These are phyloP conservation scores for Populus trichocarpa DNA, from an alignment of 441 rosid species.

Conservation along the genomic window DNA sequence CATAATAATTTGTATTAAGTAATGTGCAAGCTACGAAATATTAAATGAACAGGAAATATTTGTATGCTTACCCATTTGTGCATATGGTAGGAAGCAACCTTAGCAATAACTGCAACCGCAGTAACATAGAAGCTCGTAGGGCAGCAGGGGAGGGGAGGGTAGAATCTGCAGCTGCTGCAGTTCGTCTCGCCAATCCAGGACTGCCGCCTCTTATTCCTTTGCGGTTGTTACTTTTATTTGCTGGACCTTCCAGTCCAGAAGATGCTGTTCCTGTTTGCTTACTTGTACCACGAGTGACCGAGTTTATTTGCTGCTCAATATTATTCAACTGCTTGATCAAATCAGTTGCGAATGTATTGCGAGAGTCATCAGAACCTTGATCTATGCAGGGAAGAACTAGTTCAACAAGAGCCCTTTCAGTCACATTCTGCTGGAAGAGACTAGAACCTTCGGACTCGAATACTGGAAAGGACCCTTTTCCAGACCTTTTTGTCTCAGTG, in stretches of 20 bases:
- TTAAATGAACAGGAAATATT: neutral
- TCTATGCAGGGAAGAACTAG: slow-evolving; percentile 97
- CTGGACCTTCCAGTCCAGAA: slow-evolving; percentile 68
- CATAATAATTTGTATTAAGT: neutral
- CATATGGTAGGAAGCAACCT: slow-evolving; percentile 82
- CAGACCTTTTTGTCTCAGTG: slow-evolving; percentile 45
- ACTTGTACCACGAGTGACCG: slow-evolving; percentile 61
- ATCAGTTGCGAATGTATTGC: slow-evolving; percentile 87
- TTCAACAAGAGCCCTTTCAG: slow-evolving; percentile 92
- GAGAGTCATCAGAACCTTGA: slow-evolving; percentile 90
- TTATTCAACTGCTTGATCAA: slow-evolving; percentile 87
- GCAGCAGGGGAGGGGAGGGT: slow-evolving; percentile 75
- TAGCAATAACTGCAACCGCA: slow-evolving; percentile 86
- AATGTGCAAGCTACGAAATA: neutral
- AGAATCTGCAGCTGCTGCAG: slow-evolving; percentile 52
- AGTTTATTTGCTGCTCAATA: slow-evolving; percentile 85
- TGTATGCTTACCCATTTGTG: slow-evolving; percentile 55
- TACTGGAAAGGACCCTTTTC: slow-evolving; percentile 38
- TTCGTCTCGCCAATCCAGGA: slow-evolving; percentile 78
- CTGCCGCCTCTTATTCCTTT: slow-evolving; percentile 85
- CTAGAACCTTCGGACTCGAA: slow-evolving; percentile 45
- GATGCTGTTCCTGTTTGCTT: slow-evolving; percentile 68
- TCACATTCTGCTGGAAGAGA: slow-evolving; percentile 48
- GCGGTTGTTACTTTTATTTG: slow-evolving; percentile 65
- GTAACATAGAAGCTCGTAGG: slow-evolving; percentile 78